phyloP scores from a whole-genome alignment of 2,329 filamentous ascomycete species.

The Botrytis elliptica region DNA sequence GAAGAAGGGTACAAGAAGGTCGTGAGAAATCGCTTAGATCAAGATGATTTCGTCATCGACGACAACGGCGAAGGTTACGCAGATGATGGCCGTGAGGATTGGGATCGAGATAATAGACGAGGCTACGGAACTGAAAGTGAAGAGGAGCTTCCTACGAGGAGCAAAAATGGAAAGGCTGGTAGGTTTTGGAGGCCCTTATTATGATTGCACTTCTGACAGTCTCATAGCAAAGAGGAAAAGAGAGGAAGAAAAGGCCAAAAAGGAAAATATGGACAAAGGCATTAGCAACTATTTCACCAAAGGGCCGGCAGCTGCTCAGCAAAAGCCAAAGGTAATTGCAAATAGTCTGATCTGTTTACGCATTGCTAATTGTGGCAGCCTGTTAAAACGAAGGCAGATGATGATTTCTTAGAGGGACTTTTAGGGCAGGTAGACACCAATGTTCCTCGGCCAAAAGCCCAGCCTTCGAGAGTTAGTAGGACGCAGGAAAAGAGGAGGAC shows the following conservation, averaged over 20 bases:
- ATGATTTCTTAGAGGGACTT: constrained; percentile 80
- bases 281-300: constrained; percentile 95
- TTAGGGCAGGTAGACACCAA: constrained; percentile 87
- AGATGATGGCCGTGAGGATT: constrained; percentile 93
- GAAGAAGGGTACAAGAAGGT: constrained; percentile 98
- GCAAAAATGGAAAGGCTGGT: constrained; percentile 50
- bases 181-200: constrained; percentile 13
- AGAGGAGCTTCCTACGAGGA: constrained; percentile 53
- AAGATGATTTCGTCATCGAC: constrained; percentile 98
- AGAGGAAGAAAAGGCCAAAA: constrained; percentile 80
- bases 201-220: background rate
- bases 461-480: constrained; percentile 63
- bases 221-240: constrained; percentile 75
- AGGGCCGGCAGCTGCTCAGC: constrained; percentile 61
- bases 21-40: constrained; percentile 80
- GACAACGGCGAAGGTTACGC: constrained; percentile 97
- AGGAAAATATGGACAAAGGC: constrained; percentile 83
- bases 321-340: constrained; percentile 75
- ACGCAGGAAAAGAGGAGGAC: constrained; percentile 75
- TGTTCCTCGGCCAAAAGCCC: constrained; percentile 60
- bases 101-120: constrained; percentile 58
- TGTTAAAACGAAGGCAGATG: constrained; percentile 79
- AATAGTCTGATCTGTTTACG: constrained; percentile 24
- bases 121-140: constrained; percentile 75
- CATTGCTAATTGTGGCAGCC: constrained; percentile 49